Base-by-base conservation (phyloP, 345 rosid genomes). In the Gynandropsis gynandra region DNA sequence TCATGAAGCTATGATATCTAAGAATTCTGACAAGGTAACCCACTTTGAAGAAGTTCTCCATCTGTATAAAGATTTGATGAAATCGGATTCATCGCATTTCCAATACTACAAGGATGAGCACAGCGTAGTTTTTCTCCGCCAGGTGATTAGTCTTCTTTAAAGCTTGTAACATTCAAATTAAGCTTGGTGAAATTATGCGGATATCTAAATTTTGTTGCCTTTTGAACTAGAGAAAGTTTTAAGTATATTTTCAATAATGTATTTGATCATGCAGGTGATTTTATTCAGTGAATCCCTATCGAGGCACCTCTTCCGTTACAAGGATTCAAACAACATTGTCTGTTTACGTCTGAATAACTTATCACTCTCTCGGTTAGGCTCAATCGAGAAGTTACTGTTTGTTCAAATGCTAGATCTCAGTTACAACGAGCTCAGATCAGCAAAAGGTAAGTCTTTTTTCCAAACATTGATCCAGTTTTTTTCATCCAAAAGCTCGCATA, bases 371-470 rank as follows among this genome's bases (percentile, higher is more conserved):
- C 77, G 69, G 47, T 36, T 82, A 57, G 86, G 95, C 42, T 73
- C 79, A 47, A 66, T 80, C 56, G 79, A 82, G 63, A 84, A 71
- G 47, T 72, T 92, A 24, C 54, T 92, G 59, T 85, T 93, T 93
- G 95, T 92, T 52, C 95, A 81, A 71, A 79, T 82, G 76, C 74
- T 87, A 64, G 95, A 92, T 69, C 86, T 92, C 50, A 76, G 96
- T 72, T 74, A 78, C 65, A 87, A 87, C 42, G 88, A 92, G 56
- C 81, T 92, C 36, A 80, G 27, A 53, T 87, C 96, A 52, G 56
- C 87, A 41, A 89, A 92, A 80, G 98, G 96, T 82, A 73, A 56
- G 19, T 59, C n/a, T n/a, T n/a, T 59, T 7, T 50, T 55, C 5
- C 8, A 13, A 11, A 24, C 5, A 5, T 24, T 5, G 29, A 5